Evolutionary conservation across 768 basidiomycete species (phyloP).

Genomic region (Collybia mongolica): DNA sequence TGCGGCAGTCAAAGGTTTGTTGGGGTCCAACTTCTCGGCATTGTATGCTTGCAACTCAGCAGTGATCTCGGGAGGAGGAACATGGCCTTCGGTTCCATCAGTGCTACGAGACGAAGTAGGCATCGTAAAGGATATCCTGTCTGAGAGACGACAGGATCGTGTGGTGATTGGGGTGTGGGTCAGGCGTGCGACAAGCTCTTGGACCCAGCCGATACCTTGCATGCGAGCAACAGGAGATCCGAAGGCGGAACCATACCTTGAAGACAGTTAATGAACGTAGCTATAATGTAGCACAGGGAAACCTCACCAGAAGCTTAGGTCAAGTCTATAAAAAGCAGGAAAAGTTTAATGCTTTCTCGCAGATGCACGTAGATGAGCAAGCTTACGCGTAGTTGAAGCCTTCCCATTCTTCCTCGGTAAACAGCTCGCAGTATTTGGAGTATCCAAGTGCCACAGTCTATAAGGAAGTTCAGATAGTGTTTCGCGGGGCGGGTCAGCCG

Average conservation of each 20-base stretch:
- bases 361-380: neutral
- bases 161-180: slow-evolving; percentile 68
- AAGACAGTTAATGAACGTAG: slow-evolving; percentile 8
- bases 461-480: slow-evolving; percentile 1
- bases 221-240: slow-evolving; percentile 79
- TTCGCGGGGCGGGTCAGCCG: too few relatives aligned
- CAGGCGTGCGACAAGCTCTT: slow-evolving; percentile 82
- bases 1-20: too few relatives aligned
- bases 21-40: too few relatives aligned
- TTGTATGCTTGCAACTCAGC: too few relatives aligned
- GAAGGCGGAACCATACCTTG: slow-evolving; percentile 71
- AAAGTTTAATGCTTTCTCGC: neutral
- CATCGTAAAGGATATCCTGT: too few relatives aligned
- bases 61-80: too few relatives aligned
- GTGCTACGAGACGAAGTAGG: too few relatives aligned
- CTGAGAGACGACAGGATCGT: too few relatives aligned
- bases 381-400: slow-evolving; percentile 85
- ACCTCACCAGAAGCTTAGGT: slow-evolving; percentile 59
- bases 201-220: slow-evolving; percentile 77
- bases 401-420: slow-evolving; percentile 91
- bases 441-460: slow-evolving; percentile 91
- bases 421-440: slow-evolving; percentile 87
- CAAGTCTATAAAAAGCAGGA: slow-evolving; percentile 40
- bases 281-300: slow-evolving; percentile 1
- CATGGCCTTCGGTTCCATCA: too few relatives aligned